phyloP scores from a whole-genome alignment of 2,329 filamentous ascomycete genomes.

The Trichophyton simii region DNA sequence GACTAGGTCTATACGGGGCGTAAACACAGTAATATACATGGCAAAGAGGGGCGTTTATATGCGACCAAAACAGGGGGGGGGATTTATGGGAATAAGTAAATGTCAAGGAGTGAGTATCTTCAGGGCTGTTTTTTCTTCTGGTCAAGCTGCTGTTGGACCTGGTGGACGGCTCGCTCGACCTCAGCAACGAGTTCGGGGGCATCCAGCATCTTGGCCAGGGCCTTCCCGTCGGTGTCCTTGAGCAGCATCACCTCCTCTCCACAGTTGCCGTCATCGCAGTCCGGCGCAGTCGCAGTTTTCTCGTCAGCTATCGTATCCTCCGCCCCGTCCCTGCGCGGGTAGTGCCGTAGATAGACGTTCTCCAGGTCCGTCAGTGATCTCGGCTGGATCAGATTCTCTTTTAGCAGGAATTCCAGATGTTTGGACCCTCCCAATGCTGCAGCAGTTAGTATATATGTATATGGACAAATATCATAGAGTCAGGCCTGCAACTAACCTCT shows the following conservation, averaged over 20 bases:
- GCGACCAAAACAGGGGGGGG: neutral
- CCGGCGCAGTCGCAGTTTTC: conserved; percentile 10
- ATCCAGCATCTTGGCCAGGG: conserved; percentile 49
- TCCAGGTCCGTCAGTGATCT: conserved; percentile 59
- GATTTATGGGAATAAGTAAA: no score
- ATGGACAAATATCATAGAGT: neutral
- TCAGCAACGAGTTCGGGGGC: conserved; percentile 60
- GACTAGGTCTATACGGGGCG: neutral
- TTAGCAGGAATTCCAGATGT: conserved; percentile 68
- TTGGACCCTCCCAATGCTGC: conserved; percentile 66
- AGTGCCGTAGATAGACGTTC: conserved; percentile 50
- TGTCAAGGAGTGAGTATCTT: neutral
- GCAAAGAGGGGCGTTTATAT: neutral
- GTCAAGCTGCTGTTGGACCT: conserved; percentile 43
- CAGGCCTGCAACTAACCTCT: conserved; percentile 35
- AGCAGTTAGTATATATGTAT: neutral
- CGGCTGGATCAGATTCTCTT: conserved; percentile 56
- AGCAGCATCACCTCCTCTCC: conserved; percentile 36
- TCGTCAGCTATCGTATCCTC: conserved; percentile 17
- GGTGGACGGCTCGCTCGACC: conserved; percentile 62
- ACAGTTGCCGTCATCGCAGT: conserved; percentile 12
- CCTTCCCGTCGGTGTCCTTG: conserved; percentile 39
- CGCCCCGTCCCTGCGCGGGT: conserved; percentile 18
- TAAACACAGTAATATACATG: neutral
- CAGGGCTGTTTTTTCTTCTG: conserved; percentile 11